Evolutionary conservation across 192 early-diverging fungal species (phyloP).

Genomic region (Entrophospora sp.): DNA sequence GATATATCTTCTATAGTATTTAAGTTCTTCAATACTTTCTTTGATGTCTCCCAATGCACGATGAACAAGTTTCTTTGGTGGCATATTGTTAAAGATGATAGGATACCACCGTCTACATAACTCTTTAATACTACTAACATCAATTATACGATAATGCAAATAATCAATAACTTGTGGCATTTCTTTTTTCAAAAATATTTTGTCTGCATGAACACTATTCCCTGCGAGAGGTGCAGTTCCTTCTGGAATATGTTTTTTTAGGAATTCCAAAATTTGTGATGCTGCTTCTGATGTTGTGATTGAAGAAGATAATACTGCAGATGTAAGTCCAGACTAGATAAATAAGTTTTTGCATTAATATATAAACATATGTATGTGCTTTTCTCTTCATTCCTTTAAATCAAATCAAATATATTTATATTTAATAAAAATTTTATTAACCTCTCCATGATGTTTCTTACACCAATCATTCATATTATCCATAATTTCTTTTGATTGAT

Average conservation of each 20-base stretch:
- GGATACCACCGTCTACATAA: constrained; percentile 73
- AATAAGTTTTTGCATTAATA: too few species aligned
- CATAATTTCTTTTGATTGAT: constrained; percentile 64
- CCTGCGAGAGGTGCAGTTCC: constrained; percentile 73
- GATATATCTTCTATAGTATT: constrained; percentile 57
- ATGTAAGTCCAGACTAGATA: constrained; percentile 75
- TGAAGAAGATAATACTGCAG: constrained; percentile 58
- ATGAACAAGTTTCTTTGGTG: constrained; percentile 56
- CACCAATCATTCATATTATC: constrained; percentile 92
- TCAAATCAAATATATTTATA: neutral
- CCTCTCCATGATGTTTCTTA: constrained; percentile 70
- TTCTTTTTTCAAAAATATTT: constrained; percentile 69
- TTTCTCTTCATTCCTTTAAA: too few species aligned
- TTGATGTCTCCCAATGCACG: constrained; percentile 87
- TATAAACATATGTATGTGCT: too few species aligned
- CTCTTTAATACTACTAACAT: constrained; percentile 91
- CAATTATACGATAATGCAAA: constrained; percentile 80
- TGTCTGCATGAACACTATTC: constrained; percentile 90
- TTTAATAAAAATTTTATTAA: constrained; percentile 27
- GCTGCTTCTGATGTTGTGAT: constrained; percentile 64
- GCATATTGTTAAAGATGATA: constrained; percentile 36
- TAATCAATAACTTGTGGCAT: constrained; percentile 68
- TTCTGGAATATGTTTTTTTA: constrained; percentile 59
- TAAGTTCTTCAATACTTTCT: constrained; percentile 84
- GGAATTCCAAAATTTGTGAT: constrained; percentile 58